Evolutionary conservation across 1,139 yeast genomes (phyloP), one percentile per base, ranked within the genome.

Genomic region (Candida tropicalis): DNA sequence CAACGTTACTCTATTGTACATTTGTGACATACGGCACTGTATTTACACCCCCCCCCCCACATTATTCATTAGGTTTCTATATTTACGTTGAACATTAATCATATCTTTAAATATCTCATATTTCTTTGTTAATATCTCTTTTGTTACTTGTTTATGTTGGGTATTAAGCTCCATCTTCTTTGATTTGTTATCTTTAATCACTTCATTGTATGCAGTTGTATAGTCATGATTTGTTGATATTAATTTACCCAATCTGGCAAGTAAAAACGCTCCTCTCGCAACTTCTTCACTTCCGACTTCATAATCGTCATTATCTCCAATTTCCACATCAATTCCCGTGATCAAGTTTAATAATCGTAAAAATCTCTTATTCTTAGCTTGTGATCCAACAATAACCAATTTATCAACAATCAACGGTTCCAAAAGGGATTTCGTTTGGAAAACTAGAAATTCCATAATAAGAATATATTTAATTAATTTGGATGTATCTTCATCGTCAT

Each of bases 341-440:
- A 62, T 47, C 13, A 51, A 42, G 51, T 62, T 49, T 24, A 65
- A 49, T 18, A 77, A 46, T 7, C 56, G 46, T 18, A 77, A 54
- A 40, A 79, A 65, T 39, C 82, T 57, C 9, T 26, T 16, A 50
- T 80, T 81, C 36, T 68, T 62, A 3, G 75, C 74, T 50, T 79
- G 84, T 27, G 82, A 75, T 3, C 85, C 85, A 49, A 74, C 65
- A 1, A 79, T 57, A 3, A 64, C 51, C 5, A 81, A 59, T 13
- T 61, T 58, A 1, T 75, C 55, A 5, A 18, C 27, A 3, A 13
- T 5, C 12, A 45, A 38, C 0, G 46, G 38, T 2, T 58, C 60
- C 1, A 73, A 44, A 20, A 78, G 60, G 39, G 71, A 73, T 39
- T 55, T 58, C 1, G 80, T 66, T 54, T 80, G 83, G 42, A 79